Percentiles rank a stretch among this genome's conserved stretches.
phyloP scores from a whole-genome alignment of 495 filamentous ascomycete genomes.

The Penicillium bialowiezense region DNA sequence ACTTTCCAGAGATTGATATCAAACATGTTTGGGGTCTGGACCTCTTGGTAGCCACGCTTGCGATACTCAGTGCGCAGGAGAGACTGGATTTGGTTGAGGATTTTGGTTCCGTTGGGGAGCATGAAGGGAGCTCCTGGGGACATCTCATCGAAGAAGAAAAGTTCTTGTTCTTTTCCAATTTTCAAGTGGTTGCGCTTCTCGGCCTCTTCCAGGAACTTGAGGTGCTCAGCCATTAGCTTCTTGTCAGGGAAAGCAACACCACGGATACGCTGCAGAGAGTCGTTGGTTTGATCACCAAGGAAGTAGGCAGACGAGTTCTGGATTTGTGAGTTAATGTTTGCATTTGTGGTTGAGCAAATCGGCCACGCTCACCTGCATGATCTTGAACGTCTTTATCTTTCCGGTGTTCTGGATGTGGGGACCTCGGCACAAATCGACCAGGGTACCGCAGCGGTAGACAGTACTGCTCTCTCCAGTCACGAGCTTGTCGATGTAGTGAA shows the following conservation, averaged over 20 bases:
- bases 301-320: conserved; percentile 96
- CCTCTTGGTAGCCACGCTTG: conserved; percentile 91
- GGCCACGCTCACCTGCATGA: conserved; percentile 78
- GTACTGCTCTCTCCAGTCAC: conserved; percentile 89
- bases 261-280: conserved; percentile 92
- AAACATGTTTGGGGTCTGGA: conserved; percentile 95
- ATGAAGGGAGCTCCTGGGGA: conserved; percentile 94
- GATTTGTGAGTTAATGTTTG: too few relatives aligned
- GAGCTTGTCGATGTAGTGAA: conserved; percentile 92
- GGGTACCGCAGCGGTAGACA: conserved; percentile 81
- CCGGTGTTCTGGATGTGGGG: conserved; percentile 91
- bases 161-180: conserved; percentile 90
- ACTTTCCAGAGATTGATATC: conserved; percentile 76
- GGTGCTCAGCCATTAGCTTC: conserved; percentile 83
- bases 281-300: conserved; percentile 87
- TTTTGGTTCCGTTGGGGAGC: conserved; percentile 85
- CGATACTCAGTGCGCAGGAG: conserved; percentile 87
- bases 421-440: conserved; percentile 78
- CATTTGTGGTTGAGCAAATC: too few relatives aligned
- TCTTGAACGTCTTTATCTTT: conserved; percentile 86
- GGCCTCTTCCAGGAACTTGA: conserved; percentile 92
- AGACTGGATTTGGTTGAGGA: conserved; percentile 81
- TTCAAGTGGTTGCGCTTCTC: conserved; percentile 91
- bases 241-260: conserved; percentile 97
- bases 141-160: conserved; percentile 92